Evolutionary conservation across 179 eudicot species (phyloP).

Genomic region (Gypsophila paniculata): DNA sequence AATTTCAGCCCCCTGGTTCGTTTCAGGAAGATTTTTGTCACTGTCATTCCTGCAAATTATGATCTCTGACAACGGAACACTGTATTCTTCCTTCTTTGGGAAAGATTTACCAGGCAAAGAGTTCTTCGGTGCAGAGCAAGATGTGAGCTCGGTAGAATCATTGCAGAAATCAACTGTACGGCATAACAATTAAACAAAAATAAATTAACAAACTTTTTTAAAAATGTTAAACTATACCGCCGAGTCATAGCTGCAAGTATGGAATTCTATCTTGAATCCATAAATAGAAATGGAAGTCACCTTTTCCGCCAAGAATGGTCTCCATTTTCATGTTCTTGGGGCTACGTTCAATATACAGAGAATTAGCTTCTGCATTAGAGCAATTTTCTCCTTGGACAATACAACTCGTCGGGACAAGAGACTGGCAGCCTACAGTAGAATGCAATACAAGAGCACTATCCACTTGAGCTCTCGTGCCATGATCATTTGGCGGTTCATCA

Average conservation of each 20-base stretch:
- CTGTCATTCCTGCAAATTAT: constrained; percentile 36
- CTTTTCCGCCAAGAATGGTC: constrained; percentile 26
- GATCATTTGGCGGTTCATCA: constrained; percentile 15
- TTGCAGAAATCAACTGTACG: constrained; percentile 23
- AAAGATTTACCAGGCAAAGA: constrained; percentile 15
- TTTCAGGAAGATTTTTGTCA: constrained; percentile 32
- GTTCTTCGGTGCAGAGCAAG: constrained; percentile 24
- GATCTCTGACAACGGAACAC: constrained; percentile 49
- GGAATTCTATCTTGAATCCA: neutral
- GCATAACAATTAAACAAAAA: constrained; percentile 18
- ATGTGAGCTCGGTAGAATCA: constrained; percentile 17
- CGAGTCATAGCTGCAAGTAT: neutral
- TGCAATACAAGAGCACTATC: constrained; percentile 26
- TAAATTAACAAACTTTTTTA: neutral
- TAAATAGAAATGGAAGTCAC: constrained; percentile 21
- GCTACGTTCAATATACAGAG: constrained; percentile 22
- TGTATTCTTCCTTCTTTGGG: constrained; percentile 24
- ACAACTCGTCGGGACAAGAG: constrained; percentile 14
- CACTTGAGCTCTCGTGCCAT: constrained; percentile 21
- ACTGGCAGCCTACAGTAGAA: constrained; percentile 26
- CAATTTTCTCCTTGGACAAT: constrained; percentile 18
- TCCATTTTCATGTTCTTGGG: constrained; percentile 25
- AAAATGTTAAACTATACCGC: neutral
- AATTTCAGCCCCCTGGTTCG: constrained; percentile 20
- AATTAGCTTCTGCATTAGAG: constrained; percentile 20